Percentiles rank a stretch among this genome's conserved stretches.
These are phyloP conservation scores for Datura wrightii DNA, from an alignment of 257 asterid species.

Conservation along the genomic window DNA sequence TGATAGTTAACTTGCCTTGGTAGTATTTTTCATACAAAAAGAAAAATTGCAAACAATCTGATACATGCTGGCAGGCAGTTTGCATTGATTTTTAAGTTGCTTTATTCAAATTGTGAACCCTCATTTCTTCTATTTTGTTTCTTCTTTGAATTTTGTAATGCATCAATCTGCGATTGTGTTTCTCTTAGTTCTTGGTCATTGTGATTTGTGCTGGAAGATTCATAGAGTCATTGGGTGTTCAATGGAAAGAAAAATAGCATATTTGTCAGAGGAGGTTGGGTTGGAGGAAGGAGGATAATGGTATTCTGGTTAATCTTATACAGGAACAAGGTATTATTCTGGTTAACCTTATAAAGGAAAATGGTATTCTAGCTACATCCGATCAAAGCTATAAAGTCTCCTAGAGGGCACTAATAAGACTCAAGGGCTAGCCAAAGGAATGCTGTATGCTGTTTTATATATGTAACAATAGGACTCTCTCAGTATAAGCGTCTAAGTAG, in stretches of 20 bases:
- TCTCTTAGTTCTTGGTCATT: not conserved
- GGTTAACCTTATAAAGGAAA: not conserved
- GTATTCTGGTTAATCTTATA: not conserved
- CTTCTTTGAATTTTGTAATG: conserved; percentile 18
- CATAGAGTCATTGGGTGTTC: not conserved
- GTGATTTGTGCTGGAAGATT: conserved; percentile 11
- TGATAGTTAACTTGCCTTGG: conserved; percentile 17
- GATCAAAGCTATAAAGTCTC: not conserved
- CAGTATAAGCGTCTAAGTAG: not conserved
- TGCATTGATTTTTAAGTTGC: conserved; percentile 12
- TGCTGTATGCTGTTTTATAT: not conserved
- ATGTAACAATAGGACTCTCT: not conserved
- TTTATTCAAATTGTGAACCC: conserved; percentile 11
- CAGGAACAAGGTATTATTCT: not conserved
- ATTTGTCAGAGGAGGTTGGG: not conserved
- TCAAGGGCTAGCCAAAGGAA: conserved; percentile 8
- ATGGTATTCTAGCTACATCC: conserved; percentile 3
- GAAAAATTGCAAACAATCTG: not conserved
- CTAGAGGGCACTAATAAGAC: not conserved
- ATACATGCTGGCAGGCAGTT: not conserved
- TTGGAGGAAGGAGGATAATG: not conserved
- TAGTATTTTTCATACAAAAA: not conserved
- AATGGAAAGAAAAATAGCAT: not conserved
- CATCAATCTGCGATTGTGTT: not conserved
- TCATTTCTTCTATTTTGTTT: not conserved